phyloP scores from a whole-genome alignment of 2,329 filamentous ascomycete species.

The Fusarium vanettenii region DNA sequence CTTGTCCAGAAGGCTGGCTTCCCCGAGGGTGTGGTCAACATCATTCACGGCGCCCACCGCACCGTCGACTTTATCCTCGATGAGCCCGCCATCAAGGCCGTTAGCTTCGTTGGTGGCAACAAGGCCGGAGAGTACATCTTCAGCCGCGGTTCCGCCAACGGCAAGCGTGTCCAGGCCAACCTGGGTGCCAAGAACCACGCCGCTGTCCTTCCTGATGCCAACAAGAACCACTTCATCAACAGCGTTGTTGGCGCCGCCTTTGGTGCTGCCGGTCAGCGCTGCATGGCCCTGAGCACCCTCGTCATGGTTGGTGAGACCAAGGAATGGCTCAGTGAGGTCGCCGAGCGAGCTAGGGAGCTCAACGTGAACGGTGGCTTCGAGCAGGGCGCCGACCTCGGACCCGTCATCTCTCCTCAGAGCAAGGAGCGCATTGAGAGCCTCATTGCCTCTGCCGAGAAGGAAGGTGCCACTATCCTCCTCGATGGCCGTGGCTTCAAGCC shows the following conservation, averaged over 20 bases:
- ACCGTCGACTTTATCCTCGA: slow-evolving; percentile 90
- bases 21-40: slow-evolving; percentile 83
- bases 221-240: slow-evolving; percentile 91
- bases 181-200: slow-evolving; percentile 91
- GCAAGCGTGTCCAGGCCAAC: slow-evolving; percentile 90
- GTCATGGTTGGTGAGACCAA: slow-evolving; percentile 89
- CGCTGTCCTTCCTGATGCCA: slow-evolving; percentile 84
- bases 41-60: slow-evolving; percentile 83
- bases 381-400: slow-evolving; percentile 81
- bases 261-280: slow-evolving; percentile 85
- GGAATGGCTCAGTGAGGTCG: slow-evolving; percentile 83
- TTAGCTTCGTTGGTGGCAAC: slow-evolving; percentile 89
- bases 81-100: slow-evolving; percentile 85
- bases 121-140: slow-evolving; percentile 92
- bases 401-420: slow-evolving; percentile 83
- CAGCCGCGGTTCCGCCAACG: slow-evolving; percentile 80
- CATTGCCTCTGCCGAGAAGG: slow-evolving; percentile 80
- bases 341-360: slow-evolving; percentile 78
- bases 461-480: slow-evolving; percentile 85
- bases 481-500: slow-evolving; percentile 82
- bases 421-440: slow-evolving; percentile 82
- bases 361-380: slow-evolving; percentile 86
- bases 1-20: slow-evolving; percentile 84
- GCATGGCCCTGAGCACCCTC: slow-evolving; percentile 86
- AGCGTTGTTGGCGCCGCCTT: slow-evolving; percentile 87